Evolutionary conservation across 192 early-diverging fungal genomes (phyloP), one percentile per base, ranked within the genome.

Genomic region (Linnemannia elongata): DNA sequence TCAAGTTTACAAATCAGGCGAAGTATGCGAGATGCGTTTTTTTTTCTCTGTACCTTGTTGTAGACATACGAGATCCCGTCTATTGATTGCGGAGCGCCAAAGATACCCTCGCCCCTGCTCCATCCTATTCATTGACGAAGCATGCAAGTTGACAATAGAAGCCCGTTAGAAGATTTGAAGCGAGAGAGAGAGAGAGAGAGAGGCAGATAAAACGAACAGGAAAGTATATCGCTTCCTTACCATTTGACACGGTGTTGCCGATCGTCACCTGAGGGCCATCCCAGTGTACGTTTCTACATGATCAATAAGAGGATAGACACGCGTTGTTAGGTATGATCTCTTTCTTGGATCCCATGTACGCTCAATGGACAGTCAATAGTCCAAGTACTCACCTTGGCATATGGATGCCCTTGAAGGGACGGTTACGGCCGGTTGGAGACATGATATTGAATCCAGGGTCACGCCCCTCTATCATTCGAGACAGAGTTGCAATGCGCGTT

Each of bases 361-460:
- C 10, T 15, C 30, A 3, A 66, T 15, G 24, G 60, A 33, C 27
- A 9, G 18, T 24, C 24, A 27, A 52, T 20, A 38, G 17, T 55
- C 33, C 24, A 41, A 4, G 4, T 57, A 2, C 72, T 20, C 35
- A 60, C 69, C 54, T 72, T 68, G 82, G 78, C 17, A 78, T 33
- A 0, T 38, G 39, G 30, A 81, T 76, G 30, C 78, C 70, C n/a
- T 81, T 87, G 73, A 74, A 87, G n/a, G 75, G 70, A 47, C 71
- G 77, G 27, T 66, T 77, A n/a, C 75, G 84, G 10, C 75, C 72
- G 20, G 66, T 49, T 4, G 84, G 84, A 6, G 84, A 87, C 84
- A 87, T 87, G 75, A 85, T 49, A 41, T 80, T 85, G 66, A 79
- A 85, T 22, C 42, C 60, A n/a, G 71, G 44, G 24, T 85, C 82